phyloP scores from a whole-genome alignment of 768 basidiomycete genomes.

The Mycena vitilis region DNA sequence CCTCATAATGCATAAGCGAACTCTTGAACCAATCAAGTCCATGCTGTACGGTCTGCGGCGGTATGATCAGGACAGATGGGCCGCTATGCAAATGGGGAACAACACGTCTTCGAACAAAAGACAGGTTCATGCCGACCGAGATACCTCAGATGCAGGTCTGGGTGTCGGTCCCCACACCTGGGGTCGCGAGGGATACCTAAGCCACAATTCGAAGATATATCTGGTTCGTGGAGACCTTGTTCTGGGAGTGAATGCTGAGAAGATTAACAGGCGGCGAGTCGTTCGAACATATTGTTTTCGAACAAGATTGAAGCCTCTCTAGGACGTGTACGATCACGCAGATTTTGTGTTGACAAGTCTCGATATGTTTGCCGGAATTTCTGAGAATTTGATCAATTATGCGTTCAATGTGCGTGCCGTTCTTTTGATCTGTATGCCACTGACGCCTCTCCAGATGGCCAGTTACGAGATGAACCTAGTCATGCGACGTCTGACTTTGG shows the following conservation, averaged over 20 bases:
- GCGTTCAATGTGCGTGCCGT: constrained; percentile 71
- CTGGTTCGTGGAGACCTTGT: constrained; percentile 52
- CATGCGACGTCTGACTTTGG: constrained; percentile 68
- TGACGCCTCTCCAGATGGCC: constrained; percentile 58
- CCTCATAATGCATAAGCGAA: constrained; percentile 78
- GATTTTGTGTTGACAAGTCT: constrained; percentile 76
- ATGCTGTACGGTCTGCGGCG: constrained; percentile 75
- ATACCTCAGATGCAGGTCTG: constrained; percentile 16
- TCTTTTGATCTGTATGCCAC: background rate
- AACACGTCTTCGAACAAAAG: constrained; percentile 16
- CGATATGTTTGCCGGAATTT: constrained; percentile 79
- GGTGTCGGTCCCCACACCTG: background rate
- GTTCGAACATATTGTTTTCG: too few species aligned
- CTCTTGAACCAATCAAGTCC: constrained; percentile 77
- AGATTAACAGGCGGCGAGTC: constrained; percentile 51
- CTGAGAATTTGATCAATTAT: constrained; percentile 79
- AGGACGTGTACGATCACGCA: constrained; percentile 80
- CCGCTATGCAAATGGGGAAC: constrained; percentile 48
- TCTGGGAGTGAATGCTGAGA: background rate
- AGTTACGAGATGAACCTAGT: constrained; percentile 83
- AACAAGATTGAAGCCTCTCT: too few species aligned
- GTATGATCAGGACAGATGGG: constrained; percentile 76
- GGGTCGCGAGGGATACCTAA: constrained; percentile 67
- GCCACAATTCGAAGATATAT: constrained; percentile 76
- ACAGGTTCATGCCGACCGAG: constrained; percentile 41